Base-by-base conservation (phyloP, 2,329 filamentous ascomycete species). In the Malbranchea cinnamomea region DNA sequence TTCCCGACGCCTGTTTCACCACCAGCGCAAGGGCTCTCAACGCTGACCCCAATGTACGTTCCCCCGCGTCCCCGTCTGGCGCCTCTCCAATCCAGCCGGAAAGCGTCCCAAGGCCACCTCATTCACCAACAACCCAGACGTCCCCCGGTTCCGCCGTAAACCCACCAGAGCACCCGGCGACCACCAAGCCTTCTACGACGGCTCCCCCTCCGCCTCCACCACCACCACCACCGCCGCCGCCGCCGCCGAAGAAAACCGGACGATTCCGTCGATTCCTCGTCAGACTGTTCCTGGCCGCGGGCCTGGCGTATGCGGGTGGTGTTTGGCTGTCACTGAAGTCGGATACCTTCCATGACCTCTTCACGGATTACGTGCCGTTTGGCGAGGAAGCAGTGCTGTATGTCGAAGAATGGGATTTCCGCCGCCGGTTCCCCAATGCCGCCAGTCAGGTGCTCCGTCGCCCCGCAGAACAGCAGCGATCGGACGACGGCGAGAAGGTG, bases 291-390 rank as follows among this genome's bases (percentile, higher is more conserved):
- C 57, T 93, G 25, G 68, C 94, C 16, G 74, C 79, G 15, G 72
- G 73, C 4, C 57, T 91, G 25, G 75, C 78, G 22, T 98, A 93
- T 47, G 80, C 71, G 33, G 84, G 84, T 41, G 84, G 87, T 42
- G 76, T 94, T 32, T 93, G 80, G 66, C 89, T 92, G 57, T 87
- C 89, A 32, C 74, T 92, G 41, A 69, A 89, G 56, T 92, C 78
- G 50, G 89, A 98, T 64, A 93, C 83, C 60, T 98, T 95, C 69
- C 87, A 98, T 60, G 89, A 98, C 57, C 89, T 94, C 65, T 98
- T 98, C 61, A 95, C 85, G 46, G 85, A 94, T 60, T 98, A 87
- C 55, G 61, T 98, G 11, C 89, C 89, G 13, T 93, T 80, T 43
- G 89, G 85, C 47, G 89, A 98, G 60, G 82, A 93, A 52, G 79